Evolutionary conservation across 2,329 filamentous ascomycete genomes (phyloP).

Genomic region (Penicillium sp.): DNA sequence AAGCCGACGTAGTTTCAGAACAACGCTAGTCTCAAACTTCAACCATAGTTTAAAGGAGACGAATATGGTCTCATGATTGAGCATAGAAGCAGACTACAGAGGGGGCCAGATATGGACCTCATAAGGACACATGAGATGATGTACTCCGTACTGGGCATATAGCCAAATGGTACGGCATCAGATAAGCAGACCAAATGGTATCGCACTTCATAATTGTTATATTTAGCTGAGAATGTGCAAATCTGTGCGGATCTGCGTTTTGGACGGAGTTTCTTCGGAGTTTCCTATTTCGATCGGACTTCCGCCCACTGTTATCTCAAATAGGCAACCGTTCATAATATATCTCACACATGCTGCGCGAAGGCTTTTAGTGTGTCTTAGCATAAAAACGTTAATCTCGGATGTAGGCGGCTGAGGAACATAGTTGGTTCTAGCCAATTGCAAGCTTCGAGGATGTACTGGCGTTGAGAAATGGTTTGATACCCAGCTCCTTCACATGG

Average conservation of each 20-base stretch:
- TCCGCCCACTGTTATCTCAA: background rate
- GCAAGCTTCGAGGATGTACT: too few relatives aligned
- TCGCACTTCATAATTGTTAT: background rate
- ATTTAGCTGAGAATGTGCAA: background rate
- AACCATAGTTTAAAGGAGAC: background rate
- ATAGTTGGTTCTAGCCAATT: too few relatives aligned
- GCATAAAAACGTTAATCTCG: too few relatives aligned
- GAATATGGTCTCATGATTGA: background rate
- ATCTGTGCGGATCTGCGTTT: background rate
- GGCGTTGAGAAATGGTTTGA: too few relatives aligned
- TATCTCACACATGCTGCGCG: too few relatives aligned
- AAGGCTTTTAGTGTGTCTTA: too few relatives aligned
- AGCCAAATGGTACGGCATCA: background rate
- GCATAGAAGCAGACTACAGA: background rate
- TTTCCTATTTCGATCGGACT: background rate
- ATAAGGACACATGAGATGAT: background rate
- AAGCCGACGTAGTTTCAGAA: background rate
- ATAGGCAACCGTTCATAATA: background rate
- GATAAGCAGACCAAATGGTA: background rate
- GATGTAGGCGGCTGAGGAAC: too few relatives aligned
- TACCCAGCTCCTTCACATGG: too few relatives aligned
- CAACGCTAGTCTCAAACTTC: background rate
- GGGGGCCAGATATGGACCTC: too few relatives aligned
- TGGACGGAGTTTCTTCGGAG: background rate
- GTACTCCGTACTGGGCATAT: too few relatives aligned